Base-by-base conservation (phyloP, 768 basidiomycete species). In the Leucosporidium scottii region DNA sequence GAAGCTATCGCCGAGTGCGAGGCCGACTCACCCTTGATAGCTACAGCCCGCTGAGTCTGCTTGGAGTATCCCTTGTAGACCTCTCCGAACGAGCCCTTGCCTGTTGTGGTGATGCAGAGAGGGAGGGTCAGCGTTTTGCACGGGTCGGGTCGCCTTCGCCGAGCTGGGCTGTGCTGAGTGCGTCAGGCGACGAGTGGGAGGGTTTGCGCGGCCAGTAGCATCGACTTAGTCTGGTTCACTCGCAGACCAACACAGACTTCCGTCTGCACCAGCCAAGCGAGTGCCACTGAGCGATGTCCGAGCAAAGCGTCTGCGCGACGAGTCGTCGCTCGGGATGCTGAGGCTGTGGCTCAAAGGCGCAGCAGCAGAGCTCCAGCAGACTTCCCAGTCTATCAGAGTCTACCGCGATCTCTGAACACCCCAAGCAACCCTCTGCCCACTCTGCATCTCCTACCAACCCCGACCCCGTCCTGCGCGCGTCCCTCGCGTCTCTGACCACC, bases 11-110 rank as follows among this genome's bases (percentile, higher is more conserved):
- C 28, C 10, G 30, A 31, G 47, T 49, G 13, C 13, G 27, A 9
- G 23, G 8, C 5, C 0, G 17, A 25, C 55, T 31, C 47, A 75
- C 74, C 86, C 93, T 72, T 99, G 82, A 99, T 98, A 55, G 96
- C 96, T 30, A 99, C 96, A 1, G 94, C 93, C 81, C 88, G 89
- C 78, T 93, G 90, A 30, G 93, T 96, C 67, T 91, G 84, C 77
- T 91, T 91, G 81, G 98, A 93, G 76, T 90, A 97, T 65, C 93
- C 96, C 80, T 97, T 97, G 82, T 90, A 97, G n/a, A 98, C 93
- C 79, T 97, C 96, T 76, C 94, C 96, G 76, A 99, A 98, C 8
- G 93, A 97, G 39, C 94, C 94, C 79, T 99, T 97, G 69, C 93
- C 94, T 96, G 75, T 36, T 70, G 28, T 61, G 34, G 56, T 20